Percentiles rank a stretch among this genome's conserved stretches.
These are phyloP conservation scores for Vanrija sp. DNA, from an alignment of 1,284 basidiomycete species.

Conservation along the genomic window DNA sequence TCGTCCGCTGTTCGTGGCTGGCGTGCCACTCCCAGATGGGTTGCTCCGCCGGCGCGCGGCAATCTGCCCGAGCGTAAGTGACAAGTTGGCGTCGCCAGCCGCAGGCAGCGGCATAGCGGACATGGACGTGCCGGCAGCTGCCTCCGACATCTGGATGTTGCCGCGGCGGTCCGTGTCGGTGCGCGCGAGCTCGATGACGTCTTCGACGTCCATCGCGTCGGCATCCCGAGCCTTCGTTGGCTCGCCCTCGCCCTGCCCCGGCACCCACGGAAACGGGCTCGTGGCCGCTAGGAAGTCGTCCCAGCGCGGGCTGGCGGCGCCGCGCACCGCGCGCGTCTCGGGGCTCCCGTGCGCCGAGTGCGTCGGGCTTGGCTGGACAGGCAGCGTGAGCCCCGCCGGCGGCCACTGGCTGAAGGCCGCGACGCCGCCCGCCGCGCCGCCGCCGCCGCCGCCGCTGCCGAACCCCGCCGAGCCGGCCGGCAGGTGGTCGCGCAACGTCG, in stretches of 20 bases:
- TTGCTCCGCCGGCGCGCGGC: background rate
- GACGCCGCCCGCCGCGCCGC: too few relatives aligned
- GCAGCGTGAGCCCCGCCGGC: too few relatives aligned
- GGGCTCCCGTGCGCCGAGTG: too few relatives aligned
- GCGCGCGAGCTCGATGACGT: conserved; percentile 1
- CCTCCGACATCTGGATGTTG: background rate
- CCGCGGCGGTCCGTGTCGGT: background rate
- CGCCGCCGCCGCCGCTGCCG: too few relatives aligned
- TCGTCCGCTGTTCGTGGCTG: too few relatives aligned
- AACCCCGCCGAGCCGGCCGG: too few relatives aligned
- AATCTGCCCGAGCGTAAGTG: background rate
- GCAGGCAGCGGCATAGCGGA: background rate
- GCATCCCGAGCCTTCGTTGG: background rate
- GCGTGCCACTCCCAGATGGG: too few relatives aligned
- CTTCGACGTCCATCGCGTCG: background rate
- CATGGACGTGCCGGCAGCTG: background rate
- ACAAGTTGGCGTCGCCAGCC: background rate
- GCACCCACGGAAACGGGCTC: background rate
- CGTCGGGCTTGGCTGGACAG: too few relatives aligned
- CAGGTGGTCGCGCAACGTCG: background rate
- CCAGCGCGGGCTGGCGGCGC: background rate
- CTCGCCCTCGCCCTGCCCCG: background rate
- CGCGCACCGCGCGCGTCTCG: too few relatives aligned
- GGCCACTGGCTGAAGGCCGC: too few relatives aligned
- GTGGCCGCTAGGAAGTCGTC: background rate